Evolutionary conservation across 169 alveolate genomes (phyloP).

Genomic region (Eimeria praecox): DNA sequence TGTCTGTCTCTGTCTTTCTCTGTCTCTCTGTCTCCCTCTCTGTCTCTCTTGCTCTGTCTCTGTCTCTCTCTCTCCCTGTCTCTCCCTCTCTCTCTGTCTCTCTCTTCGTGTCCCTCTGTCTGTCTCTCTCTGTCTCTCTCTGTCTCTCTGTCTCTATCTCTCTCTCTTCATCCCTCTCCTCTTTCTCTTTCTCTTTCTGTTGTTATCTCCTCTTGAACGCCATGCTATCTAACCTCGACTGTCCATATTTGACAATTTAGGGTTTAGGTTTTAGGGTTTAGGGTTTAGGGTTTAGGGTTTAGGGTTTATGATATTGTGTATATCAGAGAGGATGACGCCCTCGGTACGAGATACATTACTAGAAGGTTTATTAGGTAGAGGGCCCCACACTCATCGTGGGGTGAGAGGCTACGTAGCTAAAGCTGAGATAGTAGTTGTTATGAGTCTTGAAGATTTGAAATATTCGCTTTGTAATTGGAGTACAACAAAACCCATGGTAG

Average conservation of each 20-base stretch:
- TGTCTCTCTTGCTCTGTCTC: no score
- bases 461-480: slow-evolving; percentile 77
- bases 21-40: no score
- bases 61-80: no score
- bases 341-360: slow-evolving; percentile 41
- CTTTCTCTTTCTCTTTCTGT: neutral
- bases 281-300: neutral
- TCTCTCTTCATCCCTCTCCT: no score
- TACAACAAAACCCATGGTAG: slow-evolving; percentile 76
- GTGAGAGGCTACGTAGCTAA: neutral
- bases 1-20: no score
- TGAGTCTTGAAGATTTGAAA: slow-evolving; percentile 71
- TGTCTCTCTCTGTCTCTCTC: no score
- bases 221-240: neutral
- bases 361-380: slow-evolving; percentile 8
- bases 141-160: no score
- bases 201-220: no score
- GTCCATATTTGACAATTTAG: neutral
- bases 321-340: slow-evolving; percentile 68
- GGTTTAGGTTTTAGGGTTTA: neutral
- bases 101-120: no score
- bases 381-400: neutral
- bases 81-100: no score
- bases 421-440: slow-evolving; percentile 57
- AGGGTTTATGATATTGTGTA: neutral